phyloP scores from a whole-genome alignment of 108 stramenopile genomes.

The Cylindrotheca closterium region DNA sequence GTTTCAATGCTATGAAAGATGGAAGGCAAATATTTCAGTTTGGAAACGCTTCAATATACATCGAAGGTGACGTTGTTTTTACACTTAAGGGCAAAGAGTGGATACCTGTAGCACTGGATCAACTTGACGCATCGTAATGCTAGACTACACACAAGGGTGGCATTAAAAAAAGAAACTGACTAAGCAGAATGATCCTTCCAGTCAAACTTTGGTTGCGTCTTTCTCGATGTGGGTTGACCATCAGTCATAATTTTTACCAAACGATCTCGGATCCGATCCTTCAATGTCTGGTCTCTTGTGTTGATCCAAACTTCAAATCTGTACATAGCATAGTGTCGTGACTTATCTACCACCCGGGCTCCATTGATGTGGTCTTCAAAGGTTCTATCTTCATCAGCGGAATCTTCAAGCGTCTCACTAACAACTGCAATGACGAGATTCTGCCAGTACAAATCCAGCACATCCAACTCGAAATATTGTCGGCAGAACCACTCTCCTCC shows the following conservation, averaged over 20 bases:
- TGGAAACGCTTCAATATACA: slow-evolving; percentile 66
- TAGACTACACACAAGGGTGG: no score
- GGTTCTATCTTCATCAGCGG: slow-evolving; percentile 29
- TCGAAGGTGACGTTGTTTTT: slow-evolving; percentile 75
- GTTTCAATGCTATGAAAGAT: slow-evolving; percentile 58
- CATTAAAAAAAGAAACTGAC: no score
- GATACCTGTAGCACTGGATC: slow-evolving; percentile 67
- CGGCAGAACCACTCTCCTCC: slow-evolving; percentile 92
- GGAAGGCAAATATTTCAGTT: slow-evolving; percentile 79
- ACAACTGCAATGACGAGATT: slow-evolving; percentile 88
- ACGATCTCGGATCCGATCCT: slow-evolving; percentile 52
- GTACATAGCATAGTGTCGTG: slow-evolving; percentile 69
- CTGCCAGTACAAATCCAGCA: slow-evolving; percentile 86
- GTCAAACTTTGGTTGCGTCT: slow-evolving; percentile 76
- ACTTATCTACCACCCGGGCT: slow-evolving; percentile 89
- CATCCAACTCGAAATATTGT: slow-evolving; percentile 65
- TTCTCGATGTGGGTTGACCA: slow-evolving; percentile 56
- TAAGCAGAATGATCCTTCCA: slow-evolving; percentile 81
- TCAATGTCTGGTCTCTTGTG: slow-evolving; percentile 60
- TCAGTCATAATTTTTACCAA: slow-evolving; percentile 65
- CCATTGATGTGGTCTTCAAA: slow-evolving; percentile 79
- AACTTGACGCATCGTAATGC: slow-evolving; percentile 37
- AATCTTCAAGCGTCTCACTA: slow-evolving; percentile 88
- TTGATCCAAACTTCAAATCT: slow-evolving; percentile 88
- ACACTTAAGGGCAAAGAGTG: slow-evolving; percentile 31